These are phyloP conservation scores for Candida ipomoeae DNA, from an alignment of 805 yeast species.

Conservation along the genomic window DNA sequence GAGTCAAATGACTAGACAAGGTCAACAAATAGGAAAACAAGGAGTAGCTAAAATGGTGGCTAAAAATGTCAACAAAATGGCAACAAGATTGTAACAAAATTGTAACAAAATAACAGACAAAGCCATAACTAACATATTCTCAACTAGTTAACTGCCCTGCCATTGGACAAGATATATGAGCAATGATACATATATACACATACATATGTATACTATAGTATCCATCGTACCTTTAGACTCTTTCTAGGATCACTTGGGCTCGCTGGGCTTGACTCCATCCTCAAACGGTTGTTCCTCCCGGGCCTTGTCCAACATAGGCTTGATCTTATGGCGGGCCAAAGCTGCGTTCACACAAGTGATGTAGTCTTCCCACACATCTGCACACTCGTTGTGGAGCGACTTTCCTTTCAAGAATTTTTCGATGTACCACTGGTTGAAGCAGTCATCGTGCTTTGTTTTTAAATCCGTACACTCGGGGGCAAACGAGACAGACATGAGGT, in stretches of 20 bases:
- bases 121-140: too few relatives aligned
- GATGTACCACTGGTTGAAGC: conserved; percentile 93
- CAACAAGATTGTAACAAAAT: too few relatives aligned
- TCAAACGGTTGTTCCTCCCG: conserved; percentile 81
- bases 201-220: too few relatives aligned
- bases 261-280: conserved; percentile 5
- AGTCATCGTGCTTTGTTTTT: conserved; percentile 82
- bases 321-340: conserved; percentile 68
- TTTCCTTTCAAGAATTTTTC: conserved; percentile 62
- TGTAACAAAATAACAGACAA: too few relatives aligned
- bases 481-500: conserved; percentile 62
- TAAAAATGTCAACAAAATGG: too few relatives aligned
- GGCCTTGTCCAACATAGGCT: conserved; percentile 83
- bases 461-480: conserved; percentile 95
- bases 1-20: not conserved
- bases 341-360: conserved; percentile 79
- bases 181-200: too few relatives aligned
- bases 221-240: not conserved
- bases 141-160: too few relatives aligned
- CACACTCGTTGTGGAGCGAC: conserved; percentile 77
- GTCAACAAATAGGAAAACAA: too few relatives aligned
- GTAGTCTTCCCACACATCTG: conserved; percentile 82
- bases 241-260: not conserved
- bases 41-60: too few relatives aligned
- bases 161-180: too few relatives aligned